Percentiles rank a stretch among this genome's conserved stretches.
These are phyloP conservation scores for Limnanthes douglasii DNA, from an alignment of 345 rosid species.

Conservation along the genomic window DNA sequence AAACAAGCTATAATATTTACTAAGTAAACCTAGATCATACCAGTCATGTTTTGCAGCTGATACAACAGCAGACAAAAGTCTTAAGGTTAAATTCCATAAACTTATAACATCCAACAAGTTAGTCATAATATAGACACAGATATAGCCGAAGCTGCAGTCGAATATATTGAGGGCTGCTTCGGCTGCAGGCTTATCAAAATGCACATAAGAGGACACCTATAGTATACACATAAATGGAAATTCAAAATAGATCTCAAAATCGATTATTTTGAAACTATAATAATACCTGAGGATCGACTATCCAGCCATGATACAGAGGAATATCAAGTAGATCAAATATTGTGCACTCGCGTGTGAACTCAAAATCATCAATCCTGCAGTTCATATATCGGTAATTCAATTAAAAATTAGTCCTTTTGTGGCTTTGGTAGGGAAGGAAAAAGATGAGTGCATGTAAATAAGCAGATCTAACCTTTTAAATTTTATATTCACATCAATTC, in stretches of 20 bases:
- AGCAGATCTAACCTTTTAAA: constrained; percentile 55
- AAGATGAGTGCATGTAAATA: neutral
- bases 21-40: too few species aligned
- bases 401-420: neutral
- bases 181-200: too few species aligned
- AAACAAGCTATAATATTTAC: neutral
- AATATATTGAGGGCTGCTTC: too few species aligned
- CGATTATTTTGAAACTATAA: neutral
- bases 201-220: neutral
- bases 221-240: neutral
- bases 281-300: constrained; percentile 89
- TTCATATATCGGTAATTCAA: constrained; percentile 4
- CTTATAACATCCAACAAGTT: neutral
- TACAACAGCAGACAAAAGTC: neutral
- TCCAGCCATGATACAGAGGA: constrained; percentile 97
- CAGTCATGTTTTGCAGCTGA: constrained; percentile 6
- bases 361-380: constrained; percentile 95
- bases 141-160: neutral
- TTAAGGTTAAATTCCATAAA: constrained; percentile 3
- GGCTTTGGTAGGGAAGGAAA: neutral
- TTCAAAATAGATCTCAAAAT: neutral
- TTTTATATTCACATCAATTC: constrained; percentile 93
- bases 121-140: neutral
- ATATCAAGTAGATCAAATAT: constrained; percentile 97
- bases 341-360: constrained; percentile 92